Base-by-base conservation (phyloP, 352 stramenopile genomes). In the Phytophthora pisi region DNA sequence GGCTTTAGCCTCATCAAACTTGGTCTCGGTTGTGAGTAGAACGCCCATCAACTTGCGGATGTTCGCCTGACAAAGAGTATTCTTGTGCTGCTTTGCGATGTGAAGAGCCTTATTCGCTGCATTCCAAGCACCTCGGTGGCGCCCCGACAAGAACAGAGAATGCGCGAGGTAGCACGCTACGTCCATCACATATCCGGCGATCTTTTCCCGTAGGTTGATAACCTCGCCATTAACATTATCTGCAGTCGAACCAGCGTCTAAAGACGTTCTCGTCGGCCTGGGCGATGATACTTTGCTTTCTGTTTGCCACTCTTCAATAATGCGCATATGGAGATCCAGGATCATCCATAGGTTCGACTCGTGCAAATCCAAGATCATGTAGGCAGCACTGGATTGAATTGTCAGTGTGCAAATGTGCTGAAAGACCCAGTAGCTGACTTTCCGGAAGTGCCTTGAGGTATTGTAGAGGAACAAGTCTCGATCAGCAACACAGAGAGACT, bases 331-430 rank as follows among this genome's bases (percentile, higher is more conserved):
- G 5, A 91, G 76, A 64, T 92, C 84, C 5, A 94, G 59, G 52
- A 88, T 80, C 79, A 92, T 92, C 86, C 86, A 94, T 47, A 92
- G 38, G 46, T 94, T 94, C 20, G 86, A 87, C 46, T 94, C 84
- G 30, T 92, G 84, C 55, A 92, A 79, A 45, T 94, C 86, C 11
- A 94, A 55, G 49, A 94, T 89, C 72, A 94, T 59, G 54, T 94
- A 94, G 28, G 86, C 82, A 4, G 86, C 86, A 24, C 74, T 91
- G 5, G 86, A 94, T 55, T 86, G 80, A 9, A 85, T 72, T 7
- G 84, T 77, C 2, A 94, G 69, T 9, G 86, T 94, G 57, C 86
- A 92, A 55, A 94, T 94, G 51, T 92, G 82, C 58, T 92, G 81
- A 34, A 92, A 91, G 5, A 92, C 77, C 86, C 86, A 94, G 38